phyloP scores from a whole-genome alignment of 345 rosid species.

The Eucalyptus victrix region DNA sequence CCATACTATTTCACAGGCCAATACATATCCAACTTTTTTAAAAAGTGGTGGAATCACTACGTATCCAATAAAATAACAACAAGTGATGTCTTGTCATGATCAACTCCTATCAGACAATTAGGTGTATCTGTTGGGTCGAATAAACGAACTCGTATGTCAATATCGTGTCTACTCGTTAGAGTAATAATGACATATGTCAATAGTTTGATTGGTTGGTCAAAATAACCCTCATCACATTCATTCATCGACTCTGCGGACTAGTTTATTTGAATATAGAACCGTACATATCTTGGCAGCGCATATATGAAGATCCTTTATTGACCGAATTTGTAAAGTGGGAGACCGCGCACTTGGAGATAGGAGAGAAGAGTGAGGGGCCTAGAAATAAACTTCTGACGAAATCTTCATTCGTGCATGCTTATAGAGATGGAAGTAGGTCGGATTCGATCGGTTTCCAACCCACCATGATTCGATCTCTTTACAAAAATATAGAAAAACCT shows the following conservation, averaged over 20 bases:
- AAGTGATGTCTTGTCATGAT: neutral
- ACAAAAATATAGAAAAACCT: neutral
- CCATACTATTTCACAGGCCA: neutral
- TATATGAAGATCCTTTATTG: neutral
- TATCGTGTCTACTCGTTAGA: accelerated
- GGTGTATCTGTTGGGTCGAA: neutral
- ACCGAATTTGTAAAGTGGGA: neutral
- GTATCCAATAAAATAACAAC: neutral
- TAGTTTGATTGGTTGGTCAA: neutral
- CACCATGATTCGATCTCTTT: neutral
- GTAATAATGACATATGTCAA: accelerated
- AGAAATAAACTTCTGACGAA: neutral
- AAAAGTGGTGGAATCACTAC: neutral
- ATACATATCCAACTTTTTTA: neutral
- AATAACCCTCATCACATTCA: neutral
- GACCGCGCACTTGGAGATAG: neutral
- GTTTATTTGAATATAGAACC: neutral
- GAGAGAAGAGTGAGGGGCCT: neutral
- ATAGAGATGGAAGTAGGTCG: neutral
- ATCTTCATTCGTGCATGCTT: neutral
- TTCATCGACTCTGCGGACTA: neutral
- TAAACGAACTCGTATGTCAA: neutral
- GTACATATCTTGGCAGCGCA: neutral
- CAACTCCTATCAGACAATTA: neutral
- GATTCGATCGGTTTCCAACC: neutral